phyloP scores from a whole-genome alignment of 257 asterid genomes.

The Nicotiana knightiana region DNA sequence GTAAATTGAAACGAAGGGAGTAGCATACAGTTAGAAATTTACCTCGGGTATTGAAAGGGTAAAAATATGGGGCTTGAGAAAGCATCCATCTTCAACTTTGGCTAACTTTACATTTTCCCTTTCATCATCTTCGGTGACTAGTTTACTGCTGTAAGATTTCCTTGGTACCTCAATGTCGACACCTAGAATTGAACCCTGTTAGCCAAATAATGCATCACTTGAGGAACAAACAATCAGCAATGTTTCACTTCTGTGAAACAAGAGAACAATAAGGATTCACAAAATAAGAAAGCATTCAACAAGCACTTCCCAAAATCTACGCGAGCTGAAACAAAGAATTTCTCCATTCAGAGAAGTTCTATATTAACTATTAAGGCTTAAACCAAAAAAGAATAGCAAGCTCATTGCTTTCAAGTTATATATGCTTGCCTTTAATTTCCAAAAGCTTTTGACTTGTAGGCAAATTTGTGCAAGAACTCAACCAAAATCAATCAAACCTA shows the following conservation, averaged over 20 bases:
- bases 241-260: conserved; percentile 25
- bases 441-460: not conserved
- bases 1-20: too few relatives aligned
- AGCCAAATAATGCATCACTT: conserved; percentile 79
- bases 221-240: conserved; percentile 42
- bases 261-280: not conserved
- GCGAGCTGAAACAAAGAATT: too few relatives aligned
- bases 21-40: conserved; percentile 1
- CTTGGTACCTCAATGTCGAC: conserved; percentile 79
- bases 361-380: not conserved
- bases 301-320: not conserved
- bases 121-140: conserved; percentile 31
- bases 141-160: conserved; percentile 52
- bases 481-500: not conserved
- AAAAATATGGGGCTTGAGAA: conserved; percentile 59
- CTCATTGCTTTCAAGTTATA: not conserved
- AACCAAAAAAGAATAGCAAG: not conserved
- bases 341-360: not conserved
- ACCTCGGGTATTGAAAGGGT: conserved; percentile 79
- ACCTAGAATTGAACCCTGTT: conserved; percentile 99
- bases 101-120: conserved; percentile 29
- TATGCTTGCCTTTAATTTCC: not conserved
- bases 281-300: not conserved
- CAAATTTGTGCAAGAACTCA: not conserved
- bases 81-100: conserved; percentile 55